These are phyloP conservation scores for Thelephora ganbajun DNA, from an alignment of 768 basidiomycete species.

Conservation along the genomic window DNA sequence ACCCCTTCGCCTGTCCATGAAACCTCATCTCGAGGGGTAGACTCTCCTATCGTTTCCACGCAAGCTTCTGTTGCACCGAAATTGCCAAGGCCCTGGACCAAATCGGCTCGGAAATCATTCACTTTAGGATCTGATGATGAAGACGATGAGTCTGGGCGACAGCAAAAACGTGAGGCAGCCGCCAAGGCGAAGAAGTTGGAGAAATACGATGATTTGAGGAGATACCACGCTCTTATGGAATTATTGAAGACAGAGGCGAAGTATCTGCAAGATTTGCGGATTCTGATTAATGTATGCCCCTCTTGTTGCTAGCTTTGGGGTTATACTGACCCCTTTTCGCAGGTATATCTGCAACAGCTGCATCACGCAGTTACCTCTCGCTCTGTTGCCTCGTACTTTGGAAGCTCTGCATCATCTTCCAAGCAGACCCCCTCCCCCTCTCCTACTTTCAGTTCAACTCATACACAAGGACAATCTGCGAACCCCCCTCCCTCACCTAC, in stretches of 20 bases:
- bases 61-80: no score
- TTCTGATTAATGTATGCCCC: conserved; percentile 55
- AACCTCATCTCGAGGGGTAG: no score
- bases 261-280: conserved; percentile 68
- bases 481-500: not conserved
- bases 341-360: conserved; percentile 33
- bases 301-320: not conserved
- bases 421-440: not conserved
- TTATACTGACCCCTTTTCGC: conserved; percentile 1
- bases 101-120: not conserved
- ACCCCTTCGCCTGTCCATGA: no score
- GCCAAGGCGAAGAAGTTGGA: not conserved
- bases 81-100: not conserved
- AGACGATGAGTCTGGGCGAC: not conserved
- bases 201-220: conserved; percentile 5
- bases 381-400: conserved; percentile 21
- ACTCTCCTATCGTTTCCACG: no score
- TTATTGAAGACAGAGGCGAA: conserved; percentile 73
- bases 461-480: not conserved
- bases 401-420: conserved; percentile 1
- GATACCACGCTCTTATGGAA: conserved; percentile 71
- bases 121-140: not conserved
- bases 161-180: not conserved
- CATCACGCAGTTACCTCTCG: conserved; percentile 19
- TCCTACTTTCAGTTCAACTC: not conserved